Percentiles rank a stretch among this genome's conserved stretches.
phyloP scores from a whole-genome alignment of 2,329 filamentous ascomycete genomes.

The Septoria linicola region DNA sequence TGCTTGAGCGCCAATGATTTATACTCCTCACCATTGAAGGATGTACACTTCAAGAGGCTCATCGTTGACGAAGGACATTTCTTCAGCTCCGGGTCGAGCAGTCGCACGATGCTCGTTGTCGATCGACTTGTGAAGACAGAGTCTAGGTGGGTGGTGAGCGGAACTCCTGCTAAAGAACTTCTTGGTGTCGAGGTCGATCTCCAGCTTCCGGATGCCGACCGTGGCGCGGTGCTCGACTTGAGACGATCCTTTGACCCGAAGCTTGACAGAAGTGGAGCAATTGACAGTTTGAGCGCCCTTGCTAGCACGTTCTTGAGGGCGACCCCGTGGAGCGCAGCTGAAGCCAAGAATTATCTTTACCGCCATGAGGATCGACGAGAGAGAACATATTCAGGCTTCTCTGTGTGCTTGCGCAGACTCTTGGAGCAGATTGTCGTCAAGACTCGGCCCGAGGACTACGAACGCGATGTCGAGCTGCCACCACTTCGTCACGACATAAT shows the following conservation, averaged over 20 bases:
- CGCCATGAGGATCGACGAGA: slow-evolving; percentile 50
- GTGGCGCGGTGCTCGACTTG: slow-evolving; percentile 38
- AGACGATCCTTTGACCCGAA: slow-evolving; percentile 42
- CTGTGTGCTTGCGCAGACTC: slow-evolving; percentile 63
- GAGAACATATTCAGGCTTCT: slow-evolving; percentile 62
- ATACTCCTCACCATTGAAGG: slow-evolving; percentile 63
- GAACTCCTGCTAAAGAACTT: slow-evolving; percentile 81
- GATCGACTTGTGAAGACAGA: slow-evolving; percentile 59
- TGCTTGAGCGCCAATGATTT: slow-evolving; percentile 43
- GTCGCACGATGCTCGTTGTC: slow-evolving; percentile 56
- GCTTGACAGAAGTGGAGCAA: slow-evolving; percentile 44
- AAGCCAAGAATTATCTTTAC: slow-evolving; percentile 63
- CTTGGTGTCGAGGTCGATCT: slow-evolving; percentile 70
- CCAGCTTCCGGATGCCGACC: slow-evolving; percentile 23
- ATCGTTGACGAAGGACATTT: slow-evolving; percentile 92
- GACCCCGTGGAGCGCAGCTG: slow-evolving; percentile 73
- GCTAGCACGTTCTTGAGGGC: slow-evolving; percentile 70
- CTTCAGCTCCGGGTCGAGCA: slow-evolving; percentile 70
- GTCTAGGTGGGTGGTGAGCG: slow-evolving; percentile 83
- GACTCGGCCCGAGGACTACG: slow-evolving; percentile 70
- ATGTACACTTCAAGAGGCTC: slow-evolving; percentile 79
- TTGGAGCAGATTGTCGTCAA: slow-evolving; percentile 76
- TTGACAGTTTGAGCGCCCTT: slow-evolving; percentile 64
- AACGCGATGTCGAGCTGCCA: slow-evolving; percentile 64
- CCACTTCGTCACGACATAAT: slow-evolving; percentile 69